These are phyloP conservation scores for Jatropha multifida DNA, from an alignment of 441 rosid species.

Conservation along the genomic window DNA sequence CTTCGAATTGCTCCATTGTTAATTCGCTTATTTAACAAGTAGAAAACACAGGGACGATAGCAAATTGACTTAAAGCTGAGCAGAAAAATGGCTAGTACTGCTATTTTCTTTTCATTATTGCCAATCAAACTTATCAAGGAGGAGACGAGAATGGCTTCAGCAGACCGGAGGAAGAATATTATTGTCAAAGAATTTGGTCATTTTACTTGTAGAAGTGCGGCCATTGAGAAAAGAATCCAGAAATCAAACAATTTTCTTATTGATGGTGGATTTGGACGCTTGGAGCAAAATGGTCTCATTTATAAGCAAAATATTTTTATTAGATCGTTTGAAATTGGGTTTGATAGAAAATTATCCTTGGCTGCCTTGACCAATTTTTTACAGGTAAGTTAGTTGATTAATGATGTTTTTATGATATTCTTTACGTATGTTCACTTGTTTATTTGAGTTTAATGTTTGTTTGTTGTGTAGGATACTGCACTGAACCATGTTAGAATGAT, in stretches of 20 bases:
- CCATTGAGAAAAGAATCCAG: neutral
- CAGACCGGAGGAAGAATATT: neutral
- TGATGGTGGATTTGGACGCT: conserved; percentile 23
- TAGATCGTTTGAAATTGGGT: conserved; percentile 39
- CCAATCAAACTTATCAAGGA: neutral
- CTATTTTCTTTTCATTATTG: neutral
- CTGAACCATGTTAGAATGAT: conserved; percentile 30
- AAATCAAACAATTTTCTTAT: too few relatives aligned
- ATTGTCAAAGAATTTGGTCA: too few relatives aligned
- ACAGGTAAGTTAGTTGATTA: conserved; percentile 25
- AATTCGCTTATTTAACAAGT: too few relatives aligned
- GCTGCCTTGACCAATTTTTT: conserved; percentile 34
- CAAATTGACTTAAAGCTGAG: too few relatives aligned
- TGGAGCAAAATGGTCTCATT: conserved; percentile 30
- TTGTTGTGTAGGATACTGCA: conserved; percentile 31
- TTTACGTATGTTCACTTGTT: neutral
- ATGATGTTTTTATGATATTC: too few relatives aligned
- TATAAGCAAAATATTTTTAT: conserved; percentile 35
- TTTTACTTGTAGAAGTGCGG: neutral
- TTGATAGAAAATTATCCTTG: conserved; percentile 29
- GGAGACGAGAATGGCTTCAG: neutral
- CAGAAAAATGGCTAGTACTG: too few relatives aligned
- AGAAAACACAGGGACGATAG: too few relatives aligned
- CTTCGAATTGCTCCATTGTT: too few relatives aligned
- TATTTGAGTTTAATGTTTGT: conserved; percentile 1